Evolutionary conservation across 2,329 filamentous ascomycete genomes (phyloP).

Genomic region (Alternaria tenuissima): DNA sequence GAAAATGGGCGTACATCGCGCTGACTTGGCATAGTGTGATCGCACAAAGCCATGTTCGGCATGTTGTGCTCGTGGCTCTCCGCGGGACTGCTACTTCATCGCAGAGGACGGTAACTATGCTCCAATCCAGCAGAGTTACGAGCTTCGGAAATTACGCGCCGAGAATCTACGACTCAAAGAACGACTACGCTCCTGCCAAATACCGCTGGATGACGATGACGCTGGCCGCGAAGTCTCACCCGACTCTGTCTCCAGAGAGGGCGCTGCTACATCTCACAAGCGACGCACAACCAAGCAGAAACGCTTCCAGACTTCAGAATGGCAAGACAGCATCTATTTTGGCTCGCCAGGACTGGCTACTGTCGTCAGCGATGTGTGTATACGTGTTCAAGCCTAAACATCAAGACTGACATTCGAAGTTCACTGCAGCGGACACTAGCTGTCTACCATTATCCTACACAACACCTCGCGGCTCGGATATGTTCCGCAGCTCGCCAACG

Average conservation of each 20-base stretch:
- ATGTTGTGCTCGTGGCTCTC: slow-evolving; percentile 58
- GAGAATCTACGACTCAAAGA: slow-evolving; percentile 58
- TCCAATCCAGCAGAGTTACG: slow-evolving; percentile 58
- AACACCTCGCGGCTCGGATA: slow-evolving; percentile 53
- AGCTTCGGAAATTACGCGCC: slow-evolving; percentile 56
- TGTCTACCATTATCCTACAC: slow-evolving; percentile 53
- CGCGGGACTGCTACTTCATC: slow-evolving; percentile 58
- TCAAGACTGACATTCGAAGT: slow-evolving; percentile 46
- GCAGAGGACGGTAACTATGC: slow-evolving; percentile 57
- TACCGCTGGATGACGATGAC: slow-evolving; percentile 51
- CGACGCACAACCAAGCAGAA: slow-evolving; percentile 40
- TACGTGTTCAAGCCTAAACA: background rate
- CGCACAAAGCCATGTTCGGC: slow-evolving; percentile 60
- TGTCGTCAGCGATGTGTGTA: slow-evolving; percentile 56
- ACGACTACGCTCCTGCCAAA: slow-evolving; percentile 46
- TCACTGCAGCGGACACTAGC: slow-evolving; percentile 53
- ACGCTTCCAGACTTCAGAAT: slow-evolving; percentile 52
- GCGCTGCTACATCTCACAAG: slow-evolving; percentile 30
- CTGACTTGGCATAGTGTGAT: slow-evolving; percentile 48
- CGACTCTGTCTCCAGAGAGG: slow-evolving; percentile 33
- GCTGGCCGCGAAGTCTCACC: slow-evolving; percentile 35
- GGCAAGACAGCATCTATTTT: slow-evolving; percentile 59
- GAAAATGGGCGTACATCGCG: background rate
- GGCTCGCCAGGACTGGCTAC: slow-evolving; percentile 59
- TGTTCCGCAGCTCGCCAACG: slow-evolving; percentile 51